Percentiles rank a stretch among this genome's conserved stretches.
Conservation (phyloP, 768 basidiomycete species). For the Rhizopogon vesiculosus region DNA sequence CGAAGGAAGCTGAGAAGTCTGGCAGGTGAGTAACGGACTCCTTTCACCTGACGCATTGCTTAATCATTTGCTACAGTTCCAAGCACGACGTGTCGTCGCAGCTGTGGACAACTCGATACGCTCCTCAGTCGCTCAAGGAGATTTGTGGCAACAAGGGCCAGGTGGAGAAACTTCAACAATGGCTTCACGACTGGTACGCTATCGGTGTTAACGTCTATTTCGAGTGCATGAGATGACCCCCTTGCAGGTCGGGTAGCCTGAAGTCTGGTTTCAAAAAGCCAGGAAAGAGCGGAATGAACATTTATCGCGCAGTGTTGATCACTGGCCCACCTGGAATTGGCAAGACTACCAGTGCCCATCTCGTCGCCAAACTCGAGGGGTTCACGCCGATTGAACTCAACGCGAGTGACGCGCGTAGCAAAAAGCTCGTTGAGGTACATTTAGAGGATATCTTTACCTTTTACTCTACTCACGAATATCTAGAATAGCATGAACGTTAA, state of each 20-base stretch:
- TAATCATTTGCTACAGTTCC: slow-evolving; percentile 10
- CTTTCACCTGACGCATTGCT: background rate
- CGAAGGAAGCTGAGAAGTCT: slow-evolving; percentile 20
- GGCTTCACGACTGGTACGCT: slow-evolving; percentile 84
- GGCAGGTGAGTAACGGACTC: slow-evolving; percentile 12
- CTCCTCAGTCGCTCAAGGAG: slow-evolving; percentile 82
- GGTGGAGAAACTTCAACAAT: slow-evolving; percentile 83
- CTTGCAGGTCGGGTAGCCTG: slow-evolving; percentile 62
- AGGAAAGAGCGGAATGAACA: slow-evolving; percentile 85
- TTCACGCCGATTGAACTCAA: slow-evolving; percentile 95
- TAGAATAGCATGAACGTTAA: slow-evolving; percentile 89
- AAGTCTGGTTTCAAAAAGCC: slow-evolving; percentile 88
- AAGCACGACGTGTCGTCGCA: slow-evolving; percentile 52
- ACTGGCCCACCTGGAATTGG: slow-evolving; percentile 96
- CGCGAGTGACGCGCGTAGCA: slow-evolving; percentile 92
- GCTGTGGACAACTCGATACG: slow-evolving; percentile 95
- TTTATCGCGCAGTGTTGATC: slow-evolving; percentile 83
- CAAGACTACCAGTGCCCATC: slow-evolving; percentile 94
- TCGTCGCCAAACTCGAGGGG: slow-evolving; percentile 86
- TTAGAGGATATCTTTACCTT: background rate
- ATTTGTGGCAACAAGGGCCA: slow-evolving; percentile 93
- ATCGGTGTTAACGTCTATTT: background rate
- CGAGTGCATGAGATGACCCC: background rate
- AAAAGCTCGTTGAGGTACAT: slow-evolving; percentile 90
- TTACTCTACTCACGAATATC: background rate